Evolutionary conservation across 2,329 filamentous ascomycete species (phyloP).

Genomic region (Pseudogymnoascus sp.): DNA sequence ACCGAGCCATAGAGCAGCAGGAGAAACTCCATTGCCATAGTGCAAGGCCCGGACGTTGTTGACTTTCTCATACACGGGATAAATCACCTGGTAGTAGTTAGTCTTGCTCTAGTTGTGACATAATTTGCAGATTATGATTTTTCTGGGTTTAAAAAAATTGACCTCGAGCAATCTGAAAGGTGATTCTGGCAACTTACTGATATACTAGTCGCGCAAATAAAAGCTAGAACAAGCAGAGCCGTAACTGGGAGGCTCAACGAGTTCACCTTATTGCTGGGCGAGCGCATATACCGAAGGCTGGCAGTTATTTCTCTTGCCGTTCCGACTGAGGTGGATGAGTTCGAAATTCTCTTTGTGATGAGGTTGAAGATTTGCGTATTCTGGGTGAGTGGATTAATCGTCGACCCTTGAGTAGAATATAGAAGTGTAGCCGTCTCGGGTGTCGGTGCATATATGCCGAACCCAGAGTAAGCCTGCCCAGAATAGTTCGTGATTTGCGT

Average conservation of each 20-base stretch:
- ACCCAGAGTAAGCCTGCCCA: slow-evolving; percentile 9
- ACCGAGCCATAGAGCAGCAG: slow-evolving; percentile 23
- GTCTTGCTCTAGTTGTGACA: neutral
- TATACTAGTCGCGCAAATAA: slow-evolving; percentile 20
- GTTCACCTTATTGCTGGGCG: slow-evolving; percentile 14
- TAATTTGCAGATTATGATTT: neutral
- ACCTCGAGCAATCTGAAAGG: neutral
- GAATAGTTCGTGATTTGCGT: slow-evolving; percentile 15
- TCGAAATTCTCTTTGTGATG: slow-evolving; percentile 22
- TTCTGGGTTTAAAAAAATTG: neutral
- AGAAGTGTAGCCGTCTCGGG: slow-evolving; percentile 15
- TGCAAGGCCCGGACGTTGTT: slow-evolving; percentile 24
- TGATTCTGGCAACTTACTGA: slow-evolving; percentile 13
- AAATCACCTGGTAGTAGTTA: slow-evolving; percentile 14
- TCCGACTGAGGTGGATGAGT: slow-evolving; percentile 17
- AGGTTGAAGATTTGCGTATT: slow-evolving; percentile 15
- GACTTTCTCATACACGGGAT: slow-evolving; percentile 22
- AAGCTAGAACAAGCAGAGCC: slow-evolving; percentile 19
- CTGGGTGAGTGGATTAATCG: neutral
- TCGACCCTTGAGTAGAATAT: slow-evolving; percentile 13
- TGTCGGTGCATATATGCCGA: slow-evolving; percentile 20
- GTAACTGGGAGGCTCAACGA: slow-evolving; percentile 16
- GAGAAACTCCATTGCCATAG: slow-evolving; percentile 24
- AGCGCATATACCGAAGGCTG: slow-evolving; percentile 15
- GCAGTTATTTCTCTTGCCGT: slow-evolving; percentile 12